phyloP scores from a whole-genome alignment of 2,329 filamentous ascomycete genomes.

The Stemphylium beticola region DNA sequence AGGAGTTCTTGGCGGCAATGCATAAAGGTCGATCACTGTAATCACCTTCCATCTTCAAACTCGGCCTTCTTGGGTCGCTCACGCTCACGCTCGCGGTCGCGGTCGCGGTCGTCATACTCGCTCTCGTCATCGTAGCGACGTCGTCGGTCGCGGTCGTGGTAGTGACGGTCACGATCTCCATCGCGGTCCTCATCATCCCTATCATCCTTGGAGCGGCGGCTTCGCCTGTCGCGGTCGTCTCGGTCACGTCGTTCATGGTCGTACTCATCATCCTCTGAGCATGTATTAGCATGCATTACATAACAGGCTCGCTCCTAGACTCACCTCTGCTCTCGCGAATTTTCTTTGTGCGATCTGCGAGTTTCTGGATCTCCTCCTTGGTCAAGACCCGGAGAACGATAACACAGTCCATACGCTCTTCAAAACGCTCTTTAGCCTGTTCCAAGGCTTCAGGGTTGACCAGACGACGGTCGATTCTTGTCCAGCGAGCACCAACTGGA shows the following conservation, averaged over 20 bases:
- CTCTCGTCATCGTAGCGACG: conserved; percentile 39
- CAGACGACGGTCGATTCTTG: conserved; percentile 84
- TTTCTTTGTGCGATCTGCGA: conserved; percentile 80
- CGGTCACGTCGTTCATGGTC: conserved; percentile 41
- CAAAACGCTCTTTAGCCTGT: conserved; percentile 86
- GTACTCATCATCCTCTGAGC: conserved; percentile 39
- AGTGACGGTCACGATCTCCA: conserved; percentile 14
- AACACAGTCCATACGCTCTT: conserved; percentile 90
- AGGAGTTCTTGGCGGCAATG: not conserved
- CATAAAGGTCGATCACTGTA: conserved; percentile 8
- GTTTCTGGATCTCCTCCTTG: conserved; percentile 87
- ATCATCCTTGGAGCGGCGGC: conserved; percentile 38
- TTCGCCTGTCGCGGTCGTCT: conserved; percentile 36
- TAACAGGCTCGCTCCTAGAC: not conserved
- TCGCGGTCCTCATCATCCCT: conserved; percentile 41
- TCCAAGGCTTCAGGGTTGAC: conserved; percentile 90
- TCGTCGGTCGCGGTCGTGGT: conserved; percentile 24
- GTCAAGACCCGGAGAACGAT: conserved; percentile 88
- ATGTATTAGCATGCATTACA: conserved; percentile 15
- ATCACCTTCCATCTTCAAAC: conserved; percentile 36
- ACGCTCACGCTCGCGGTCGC: conserved; percentile 11
- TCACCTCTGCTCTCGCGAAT: conserved; percentile 64
- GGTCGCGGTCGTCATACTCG: conserved; percentile 33
- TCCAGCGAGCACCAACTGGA: conserved; percentile 80
- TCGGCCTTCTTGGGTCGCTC: conserved; percentile 38